Conservation (phyloP, 2,329 filamentous ascomycete genomes). For the Capronia coronata region DNA sequence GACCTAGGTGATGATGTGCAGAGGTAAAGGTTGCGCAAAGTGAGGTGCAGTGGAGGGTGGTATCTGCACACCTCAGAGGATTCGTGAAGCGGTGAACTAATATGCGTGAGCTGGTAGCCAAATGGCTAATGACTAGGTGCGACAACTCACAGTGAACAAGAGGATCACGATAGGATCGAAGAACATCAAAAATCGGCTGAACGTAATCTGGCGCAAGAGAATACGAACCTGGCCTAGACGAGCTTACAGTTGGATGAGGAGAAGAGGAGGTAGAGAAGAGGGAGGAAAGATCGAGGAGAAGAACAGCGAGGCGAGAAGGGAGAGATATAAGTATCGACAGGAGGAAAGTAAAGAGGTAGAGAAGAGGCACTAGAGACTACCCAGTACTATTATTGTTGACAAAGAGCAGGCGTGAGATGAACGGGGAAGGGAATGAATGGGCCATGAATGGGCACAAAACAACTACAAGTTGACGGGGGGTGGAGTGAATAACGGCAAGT, state of each 20-base stretch:
- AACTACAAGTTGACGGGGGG: neutral
- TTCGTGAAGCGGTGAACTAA: neutral
- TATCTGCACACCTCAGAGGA: neutral
- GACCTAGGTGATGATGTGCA: conserved; percentile 3
- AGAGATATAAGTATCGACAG: conserved; percentile 20
- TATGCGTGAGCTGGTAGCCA: conserved; percentile 3
- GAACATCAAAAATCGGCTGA: conserved; percentile 15
- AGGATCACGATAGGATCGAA: conserved; percentile 4
- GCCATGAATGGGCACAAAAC: conserved; percentile 5
- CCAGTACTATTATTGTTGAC: conserved; percentile 11
- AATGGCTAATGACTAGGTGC: conserved; percentile 5
- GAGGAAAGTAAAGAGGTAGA: neutral
- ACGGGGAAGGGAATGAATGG: conserved; percentile 20
- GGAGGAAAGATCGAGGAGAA: conserved; percentile 15
- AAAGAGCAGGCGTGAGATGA: conserved; percentile 12
- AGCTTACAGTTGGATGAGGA: conserved; percentile 16
- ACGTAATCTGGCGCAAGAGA: neutral
- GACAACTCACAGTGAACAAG: conserved; percentile 8
- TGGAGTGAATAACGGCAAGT: neutral
- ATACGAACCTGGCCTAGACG: conserved; percentile 1
- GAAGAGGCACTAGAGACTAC: conserved; percentile 1
- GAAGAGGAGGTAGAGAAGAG: conserved; percentile 18
- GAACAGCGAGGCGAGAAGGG: conserved; percentile 16
- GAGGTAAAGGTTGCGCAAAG: neutral
- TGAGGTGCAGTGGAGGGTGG: neutral